Evolutionary conservation across 129 eudicot genomes (phyloP), one percentile per base, ranked within the genome.

Genomic region (Centrapalus pauciflorus): DNA sequence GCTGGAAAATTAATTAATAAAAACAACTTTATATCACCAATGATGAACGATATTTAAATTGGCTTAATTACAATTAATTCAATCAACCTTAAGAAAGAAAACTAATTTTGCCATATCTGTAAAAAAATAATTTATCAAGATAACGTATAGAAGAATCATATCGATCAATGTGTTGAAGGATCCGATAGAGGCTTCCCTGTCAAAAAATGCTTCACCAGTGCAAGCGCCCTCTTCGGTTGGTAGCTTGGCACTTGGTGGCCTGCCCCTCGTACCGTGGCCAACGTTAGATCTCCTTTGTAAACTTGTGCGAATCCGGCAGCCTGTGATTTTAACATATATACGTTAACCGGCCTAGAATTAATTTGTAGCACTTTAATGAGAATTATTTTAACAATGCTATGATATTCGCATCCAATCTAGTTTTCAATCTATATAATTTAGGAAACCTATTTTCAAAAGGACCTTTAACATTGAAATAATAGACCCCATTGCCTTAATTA

Each of bases 241-340:
- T 33, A 91, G 64, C 95, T 87, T 19, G 96, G 96, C 54, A 91
- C 97, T 65, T 85, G 96, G 78, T 91, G 97, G 16, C 97, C 97
- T 0, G 97, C 96, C 55, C 90, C 96, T 83, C 90, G 77, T 12
- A 87, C 88, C 3, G 96, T 91, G 4, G 83, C 94, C 51, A 91
- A 85, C 62, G 94, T 91, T 48, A 91, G 10, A 66, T 82, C 84
- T 25, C 88, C 90, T 76, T 76, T 74, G 49, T 87, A 90, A 16
- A 76, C 86, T 79, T 87, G 90, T 61, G 77, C 81, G 73, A 70
- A 90, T n/a, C 97, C 97, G 0, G 82, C 97, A 26, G 79, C 86
- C 97, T 90, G 61, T 56, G 4, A n/a, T 64, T 11, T 26, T 9
- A 64, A 41, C 4, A 3, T n/a, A n/a, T n/a, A n/a, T n/a, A n/a